Percentiles rank a stretch among this genome's conserved stretches.
Conservation (phyloP, 306 rosid species). For the Phaseolus lunatus region DNA sequence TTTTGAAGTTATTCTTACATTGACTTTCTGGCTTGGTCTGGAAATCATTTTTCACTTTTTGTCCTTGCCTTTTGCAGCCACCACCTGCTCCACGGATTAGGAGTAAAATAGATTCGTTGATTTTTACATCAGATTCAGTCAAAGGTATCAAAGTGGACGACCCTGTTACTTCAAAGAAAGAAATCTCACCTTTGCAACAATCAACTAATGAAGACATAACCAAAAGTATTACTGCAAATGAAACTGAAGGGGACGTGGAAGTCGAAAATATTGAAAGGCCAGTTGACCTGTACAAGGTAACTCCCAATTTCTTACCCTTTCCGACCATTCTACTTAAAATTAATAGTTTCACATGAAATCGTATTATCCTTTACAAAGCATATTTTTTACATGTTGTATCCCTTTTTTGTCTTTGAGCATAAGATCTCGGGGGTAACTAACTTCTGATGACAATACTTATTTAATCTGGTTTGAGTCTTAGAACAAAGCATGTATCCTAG, state of each 20-base stretch:
- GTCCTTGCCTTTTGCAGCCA: slow-evolving; percentile 67
- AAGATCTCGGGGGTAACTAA: neutral
- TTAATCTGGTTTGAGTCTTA: slow-evolving; percentile 34
- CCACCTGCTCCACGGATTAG: slow-evolving; percentile 87
- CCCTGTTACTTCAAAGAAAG: slow-evolving; percentile 48
- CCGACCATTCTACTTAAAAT: neutral
- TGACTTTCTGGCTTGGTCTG: slow-evolving; percentile 28
- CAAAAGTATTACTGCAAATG: slow-evolving; percentile 51
- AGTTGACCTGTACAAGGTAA: slow-evolving; percentile 95
- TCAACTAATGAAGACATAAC: slow-evolving; percentile 50
- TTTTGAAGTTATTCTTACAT: slow-evolving; percentile 20
- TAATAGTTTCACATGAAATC: slow-evolving; percentile 28
- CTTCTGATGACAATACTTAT: slow-evolving; percentile 30
- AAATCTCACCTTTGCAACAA: slow-evolving; percentile 46
- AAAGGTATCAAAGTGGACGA: slow-evolving; percentile 66
- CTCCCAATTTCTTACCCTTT: neutral
- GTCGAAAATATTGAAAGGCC: slow-evolving; percentile 94
- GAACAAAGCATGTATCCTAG: neutral
- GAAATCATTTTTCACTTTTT: slow-evolving; percentile 24
- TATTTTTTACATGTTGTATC: neutral
- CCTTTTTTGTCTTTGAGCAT: neutral
- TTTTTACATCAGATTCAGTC: slow-evolving; percentile 83
- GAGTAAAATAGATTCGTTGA: slow-evolving; percentile 84
- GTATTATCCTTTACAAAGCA: slow-evolving; percentile 38
- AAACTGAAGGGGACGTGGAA: slow-evolving; percentile 65